phyloP scores from a whole-genome alignment of 2,329 filamentous ascomycete genomes.

The Mariannaea elegans region DNA sequence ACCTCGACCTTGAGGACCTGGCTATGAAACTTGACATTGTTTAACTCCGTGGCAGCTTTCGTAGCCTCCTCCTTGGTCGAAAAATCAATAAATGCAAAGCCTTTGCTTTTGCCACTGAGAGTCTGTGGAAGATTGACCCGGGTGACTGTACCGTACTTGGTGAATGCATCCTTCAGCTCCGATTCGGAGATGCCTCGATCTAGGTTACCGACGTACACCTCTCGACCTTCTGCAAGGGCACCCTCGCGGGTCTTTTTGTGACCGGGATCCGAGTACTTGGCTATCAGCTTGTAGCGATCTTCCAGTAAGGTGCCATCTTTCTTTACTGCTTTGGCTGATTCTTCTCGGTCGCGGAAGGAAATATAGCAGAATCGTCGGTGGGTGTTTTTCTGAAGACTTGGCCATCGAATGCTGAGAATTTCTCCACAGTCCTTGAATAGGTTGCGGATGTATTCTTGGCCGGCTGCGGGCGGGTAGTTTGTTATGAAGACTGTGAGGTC shows the following conservation, averaged over 20 bases:
- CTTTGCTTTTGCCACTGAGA: conserved; percentile 74
- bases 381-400: conserved; percentile 88
- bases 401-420: conserved; percentile 86
- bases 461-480: conserved; percentile 84
- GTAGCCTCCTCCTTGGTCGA: conserved; percentile 74
- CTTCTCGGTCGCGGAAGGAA: conserved; percentile 78
- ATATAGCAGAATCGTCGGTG: conserved; percentile 95
- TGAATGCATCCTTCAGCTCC: conserved; percentile 76
- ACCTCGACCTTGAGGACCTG: conserved; percentile 74
- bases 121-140: conserved; percentile 76
- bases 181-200: conserved; percentile 69
- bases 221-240: conserved; percentile 84
- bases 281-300: conserved; percentile 73
- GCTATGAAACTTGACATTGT: conserved; percentile 75
- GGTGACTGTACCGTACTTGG: conserved; percentile 78
- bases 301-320: conserved; percentile 78
- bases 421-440: conserved; percentile 81
- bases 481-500: conserved; percentile 87
- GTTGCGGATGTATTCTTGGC: conserved; percentile 73
- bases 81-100: conserved; percentile 84
- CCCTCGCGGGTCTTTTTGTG: conserved; percentile 82
- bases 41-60: conserved; percentile 71
- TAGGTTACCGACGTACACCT: conserved; percentile 80
- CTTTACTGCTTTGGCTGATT: conserved; percentile 74
- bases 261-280: conserved; percentile 84